These are phyloP conservation scores for Elaeis oleifera DNA, from an alignment of 202 grass and related monocot species.

Conservation along the genomic window DNA sequence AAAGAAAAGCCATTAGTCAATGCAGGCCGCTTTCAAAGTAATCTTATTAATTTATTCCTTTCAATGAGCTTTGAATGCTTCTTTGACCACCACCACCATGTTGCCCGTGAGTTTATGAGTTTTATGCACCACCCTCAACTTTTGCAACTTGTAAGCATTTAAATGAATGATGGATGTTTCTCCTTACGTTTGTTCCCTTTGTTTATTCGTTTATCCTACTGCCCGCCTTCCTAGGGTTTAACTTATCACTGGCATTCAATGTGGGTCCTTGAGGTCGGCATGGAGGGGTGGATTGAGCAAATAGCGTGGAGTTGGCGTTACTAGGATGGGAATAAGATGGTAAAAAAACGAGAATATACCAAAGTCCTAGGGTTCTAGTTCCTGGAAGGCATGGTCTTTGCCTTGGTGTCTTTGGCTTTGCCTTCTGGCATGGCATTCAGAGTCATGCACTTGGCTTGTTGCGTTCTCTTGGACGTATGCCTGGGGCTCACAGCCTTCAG, in stretches of 20 bases:
- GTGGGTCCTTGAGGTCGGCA: neutral
- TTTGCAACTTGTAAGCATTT: neutral
- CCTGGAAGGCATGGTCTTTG: too few species aligned
- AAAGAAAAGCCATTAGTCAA: neutral
- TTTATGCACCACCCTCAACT: neutral
- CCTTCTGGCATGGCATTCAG: too few species aligned
- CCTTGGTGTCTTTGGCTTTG: too few species aligned
- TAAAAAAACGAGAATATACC: neutral
- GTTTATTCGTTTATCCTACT: neutral
- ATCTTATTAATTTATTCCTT: conserved; percentile 5
- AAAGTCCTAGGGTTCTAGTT: neutral
- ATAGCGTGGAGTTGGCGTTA: neutral
- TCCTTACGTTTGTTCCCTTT: neutral
- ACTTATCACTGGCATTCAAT: neutral
- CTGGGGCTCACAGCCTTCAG: too few species aligned
- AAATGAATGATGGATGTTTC: neutral
- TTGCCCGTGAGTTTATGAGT: neutral
- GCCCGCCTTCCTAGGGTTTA: neutral
- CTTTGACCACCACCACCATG: neutral
- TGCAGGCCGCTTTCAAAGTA: neutral
- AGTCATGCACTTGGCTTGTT: too few species aligned
- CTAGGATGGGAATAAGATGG: neutral
- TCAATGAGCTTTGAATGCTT: conserved; percentile 7
- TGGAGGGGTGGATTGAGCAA: neutral
- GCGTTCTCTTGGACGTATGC: too few species aligned